phyloP scores from a whole-genome alignment of 192 early-diverging fungal species.

The Endogone sp. region DNA sequence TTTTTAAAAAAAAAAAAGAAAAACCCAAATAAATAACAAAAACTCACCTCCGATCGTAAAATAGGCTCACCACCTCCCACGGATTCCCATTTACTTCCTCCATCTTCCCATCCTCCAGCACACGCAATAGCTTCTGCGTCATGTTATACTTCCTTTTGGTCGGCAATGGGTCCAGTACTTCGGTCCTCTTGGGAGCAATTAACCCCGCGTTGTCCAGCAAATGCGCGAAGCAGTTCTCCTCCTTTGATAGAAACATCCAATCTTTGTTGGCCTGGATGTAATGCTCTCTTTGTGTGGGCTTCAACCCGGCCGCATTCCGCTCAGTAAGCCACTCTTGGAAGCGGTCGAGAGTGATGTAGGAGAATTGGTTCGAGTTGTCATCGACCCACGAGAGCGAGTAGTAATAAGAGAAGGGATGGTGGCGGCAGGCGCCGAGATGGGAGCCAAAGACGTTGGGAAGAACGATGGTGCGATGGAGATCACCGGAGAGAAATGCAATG shows the following conservation, averaged over 20 bases:
- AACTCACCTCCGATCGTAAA: constrained; percentile 30
- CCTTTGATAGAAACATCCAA: constrained; percentile 6
- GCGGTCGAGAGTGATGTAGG: constrained; percentile 25
- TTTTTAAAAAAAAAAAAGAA: no score
- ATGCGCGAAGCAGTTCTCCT: constrained; percentile 24
- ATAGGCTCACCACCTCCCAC: constrained; percentile 25
- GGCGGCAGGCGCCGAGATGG: constrained; percentile 29
- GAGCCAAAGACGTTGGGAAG: constrained; percentile 35
- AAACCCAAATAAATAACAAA: no score
- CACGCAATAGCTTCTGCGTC: constrained; percentile 5
- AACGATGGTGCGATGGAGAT: constrained; percentile 30
- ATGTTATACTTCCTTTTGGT: constrained; percentile 7
- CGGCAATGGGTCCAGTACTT: constrained; percentile 1
- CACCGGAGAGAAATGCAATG: constrained; percentile 24
- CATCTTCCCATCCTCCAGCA: background rate
- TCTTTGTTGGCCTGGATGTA: constrained; percentile 15
- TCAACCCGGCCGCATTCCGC: constrained; percentile 5
- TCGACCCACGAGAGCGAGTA: constrained; percentile 29
- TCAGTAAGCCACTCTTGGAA: constrained; percentile 23
- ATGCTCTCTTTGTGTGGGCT: constrained; percentile 20
- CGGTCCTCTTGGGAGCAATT: background rate
- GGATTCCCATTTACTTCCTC: background rate
- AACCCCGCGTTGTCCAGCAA: constrained; percentile 9
- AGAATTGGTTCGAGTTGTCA: constrained; percentile 18
- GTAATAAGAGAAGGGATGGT: constrained; percentile 29